phyloP scores from a whole-genome alignment of 345 rosid species.

The Lumnitzera littorea region DNA sequence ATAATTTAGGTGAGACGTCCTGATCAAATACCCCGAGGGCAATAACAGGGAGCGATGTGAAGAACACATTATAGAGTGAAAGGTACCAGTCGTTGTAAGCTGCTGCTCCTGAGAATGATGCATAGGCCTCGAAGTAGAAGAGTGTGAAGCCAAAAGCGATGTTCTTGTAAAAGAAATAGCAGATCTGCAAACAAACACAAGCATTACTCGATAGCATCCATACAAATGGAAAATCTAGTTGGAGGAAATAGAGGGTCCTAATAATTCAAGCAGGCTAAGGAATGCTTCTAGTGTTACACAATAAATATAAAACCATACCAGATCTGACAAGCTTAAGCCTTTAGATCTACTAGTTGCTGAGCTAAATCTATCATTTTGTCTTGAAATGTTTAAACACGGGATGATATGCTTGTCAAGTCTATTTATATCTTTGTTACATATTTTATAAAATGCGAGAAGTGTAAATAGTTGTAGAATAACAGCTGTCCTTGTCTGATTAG shows the following conservation, averaged over 20 bases:
- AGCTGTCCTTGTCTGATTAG: too few species aligned
- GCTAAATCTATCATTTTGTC: too few species aligned
- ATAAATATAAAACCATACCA: too few species aligned
- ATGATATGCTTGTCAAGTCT: too few species aligned
- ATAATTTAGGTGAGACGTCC: slow-evolving; percentile 64
- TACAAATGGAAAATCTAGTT: not conserved
- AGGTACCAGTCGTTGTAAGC: slow-evolving; percentile 92
- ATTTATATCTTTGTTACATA: too few species aligned
- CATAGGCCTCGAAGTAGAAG: slow-evolving; percentile 78
- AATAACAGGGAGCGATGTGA: slow-evolving; percentile 94
- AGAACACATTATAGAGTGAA: slow-evolving; percentile 78
- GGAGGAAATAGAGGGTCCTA: not conserved
- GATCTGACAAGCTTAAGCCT: too few species aligned
- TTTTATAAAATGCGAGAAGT: too few species aligned
- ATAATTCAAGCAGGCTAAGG: not conserved
- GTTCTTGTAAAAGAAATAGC: slow-evolving; percentile 99
- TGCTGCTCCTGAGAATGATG: slow-evolving; percentile 85
- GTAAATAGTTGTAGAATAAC: too few species aligned
- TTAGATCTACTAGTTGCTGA: too few species aligned
- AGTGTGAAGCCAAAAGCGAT: slow-evolving; percentile 83
- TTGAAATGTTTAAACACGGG: too few species aligned
- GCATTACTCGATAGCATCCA: not conserved
- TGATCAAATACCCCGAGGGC: slow-evolving; percentile 94
- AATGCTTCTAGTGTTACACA: too few species aligned
- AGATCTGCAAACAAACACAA: slow-evolving; percentile 45